Base-by-base conservation (phyloP, 495 filamentous ascomycete genomes). In the Durotheca rogersii region DNA sequence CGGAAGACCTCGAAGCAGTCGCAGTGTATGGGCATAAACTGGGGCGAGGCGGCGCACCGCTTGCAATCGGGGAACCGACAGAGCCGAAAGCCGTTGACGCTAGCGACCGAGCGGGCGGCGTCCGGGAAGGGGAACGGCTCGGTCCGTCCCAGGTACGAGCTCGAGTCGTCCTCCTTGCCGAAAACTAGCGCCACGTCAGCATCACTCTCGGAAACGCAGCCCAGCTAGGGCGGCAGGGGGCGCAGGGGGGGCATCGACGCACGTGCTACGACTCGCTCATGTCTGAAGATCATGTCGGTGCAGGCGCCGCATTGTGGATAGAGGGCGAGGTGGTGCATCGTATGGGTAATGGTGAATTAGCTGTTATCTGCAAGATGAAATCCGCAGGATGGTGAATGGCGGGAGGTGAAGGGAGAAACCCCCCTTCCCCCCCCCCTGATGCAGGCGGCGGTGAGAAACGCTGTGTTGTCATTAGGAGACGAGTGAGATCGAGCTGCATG, bases 1-100 rank as follows among this genome's bases (percentile, higher is more conserved):
- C 45, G 45, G 15, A 48, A 48, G 45, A 48, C 39, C 15, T 38
- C 33, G 20, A 48, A 39, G 34, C 45, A 40, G 10, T 40, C 45
- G 32, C 30, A 48, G 19, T 40, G 45, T 10, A 48, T 3, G 20
- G 33, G 45, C 7, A 48, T 27, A 19, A 16, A 48, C n/a, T 48
- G 32, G 31, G 45, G 45, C 10, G 45, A 48, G n/a, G 14, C 14
- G 14, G 45, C 34, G 16, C 45, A 48, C 20, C 10, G 6, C 34
- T 34, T 34, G 15, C 45, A 48, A 17, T 16, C 19, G 7, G 33
- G 33, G 20, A 25, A 34, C 21, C 35, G 34, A 39, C 45, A 48
- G 6, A 39, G 45, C 20, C 6, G 16, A 18, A 38, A 40, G 12
- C 45, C 45, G 45, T 48, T 27, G n/a, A 39, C 27, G 6, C 19